Conservation (phyloP, 176 grass and related monocot species). For the Chloris gayana region DNA sequence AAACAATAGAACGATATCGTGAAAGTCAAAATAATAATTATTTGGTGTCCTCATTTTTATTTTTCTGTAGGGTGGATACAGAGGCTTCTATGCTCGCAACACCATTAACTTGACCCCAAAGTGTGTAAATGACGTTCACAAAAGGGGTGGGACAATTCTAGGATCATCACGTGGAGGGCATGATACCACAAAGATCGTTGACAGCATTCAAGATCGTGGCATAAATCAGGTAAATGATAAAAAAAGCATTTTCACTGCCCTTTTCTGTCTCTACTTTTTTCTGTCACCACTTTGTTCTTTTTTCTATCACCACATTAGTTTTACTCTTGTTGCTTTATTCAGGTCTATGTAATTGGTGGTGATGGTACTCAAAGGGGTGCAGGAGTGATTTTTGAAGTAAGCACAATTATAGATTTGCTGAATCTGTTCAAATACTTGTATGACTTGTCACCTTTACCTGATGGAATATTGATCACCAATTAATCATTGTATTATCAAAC, state of each 20-base stretch:
- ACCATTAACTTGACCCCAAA: conserved; percentile 77
- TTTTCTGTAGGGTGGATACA: conserved; percentile 78
- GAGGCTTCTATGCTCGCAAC: conserved; percentile 89
- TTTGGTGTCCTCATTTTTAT: conserved; percentile 1
- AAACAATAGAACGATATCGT: neutral
- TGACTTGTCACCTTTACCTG: neutral
- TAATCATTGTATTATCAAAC: conserved; percentile 21
- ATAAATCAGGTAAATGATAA: conserved; percentile 83
- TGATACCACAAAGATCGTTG: conserved; percentile 90
- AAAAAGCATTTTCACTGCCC: neutral
- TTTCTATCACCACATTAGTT: neutral
- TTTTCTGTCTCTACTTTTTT: neutral
- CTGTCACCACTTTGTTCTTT: neutral
- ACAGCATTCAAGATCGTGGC: conserved; percentile 93
- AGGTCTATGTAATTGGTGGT: conserved; percentile 97
- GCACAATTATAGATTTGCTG: neutral
- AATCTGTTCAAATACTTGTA: neutral
- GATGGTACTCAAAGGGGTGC: conserved; percentile 95
- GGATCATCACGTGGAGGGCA: conserved; percentile 93
- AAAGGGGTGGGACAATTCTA: conserved; percentile 89
- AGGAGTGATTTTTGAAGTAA: conserved; percentile 90
- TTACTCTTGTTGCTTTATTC: conserved; percentile 22
- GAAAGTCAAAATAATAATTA: neutral
- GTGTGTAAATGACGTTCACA: conserved; percentile 88
- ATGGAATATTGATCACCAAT: conserved; percentile 8